phyloP scores from a whole-genome alignment of 2,329 filamentous ascomycete genomes.

The Claviceps paspali region DNA sequence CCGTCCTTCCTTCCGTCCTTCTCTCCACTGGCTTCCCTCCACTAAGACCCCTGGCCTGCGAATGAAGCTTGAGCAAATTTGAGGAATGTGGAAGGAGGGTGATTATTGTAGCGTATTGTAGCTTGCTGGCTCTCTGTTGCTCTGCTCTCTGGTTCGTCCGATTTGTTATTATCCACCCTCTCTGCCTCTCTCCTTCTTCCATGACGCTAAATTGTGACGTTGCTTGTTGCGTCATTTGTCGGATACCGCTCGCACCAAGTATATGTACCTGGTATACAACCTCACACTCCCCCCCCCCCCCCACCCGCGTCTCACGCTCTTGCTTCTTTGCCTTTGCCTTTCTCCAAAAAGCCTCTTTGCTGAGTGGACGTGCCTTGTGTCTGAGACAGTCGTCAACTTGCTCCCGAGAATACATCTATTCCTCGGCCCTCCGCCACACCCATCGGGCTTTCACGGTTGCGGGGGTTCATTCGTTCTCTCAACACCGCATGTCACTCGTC shows the following conservation, averaged over 20 bases:
- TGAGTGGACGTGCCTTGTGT: constrained; percentile 3
- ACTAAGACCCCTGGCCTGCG: neutral
- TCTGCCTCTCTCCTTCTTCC: no score
- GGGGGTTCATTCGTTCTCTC: no score
- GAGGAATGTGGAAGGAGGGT: no score
- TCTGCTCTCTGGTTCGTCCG: neutral
- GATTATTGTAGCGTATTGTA: neutral
- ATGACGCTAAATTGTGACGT: no score
- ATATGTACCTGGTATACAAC: no score
- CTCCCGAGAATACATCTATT: neutral
- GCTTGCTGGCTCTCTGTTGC: neutral
- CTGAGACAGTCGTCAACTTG: neutral
- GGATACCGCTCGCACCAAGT: no score
- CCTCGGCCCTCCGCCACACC: no score
- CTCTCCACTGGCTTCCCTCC: no score
- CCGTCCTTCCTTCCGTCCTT: neutral
- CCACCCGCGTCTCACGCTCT: neutral
- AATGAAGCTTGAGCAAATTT: constrained; percentile 1
- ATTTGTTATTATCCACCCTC: no score
- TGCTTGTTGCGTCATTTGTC: no score
- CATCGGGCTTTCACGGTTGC: no score
- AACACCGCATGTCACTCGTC: neutral
- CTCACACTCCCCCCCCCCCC: neutral
- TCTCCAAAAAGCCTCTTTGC: neutral
- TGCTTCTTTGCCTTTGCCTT: neutral